Base-by-base conservation (phyloP, 768 basidiomycete genomes). In the Dentipellis sp. region DNA sequence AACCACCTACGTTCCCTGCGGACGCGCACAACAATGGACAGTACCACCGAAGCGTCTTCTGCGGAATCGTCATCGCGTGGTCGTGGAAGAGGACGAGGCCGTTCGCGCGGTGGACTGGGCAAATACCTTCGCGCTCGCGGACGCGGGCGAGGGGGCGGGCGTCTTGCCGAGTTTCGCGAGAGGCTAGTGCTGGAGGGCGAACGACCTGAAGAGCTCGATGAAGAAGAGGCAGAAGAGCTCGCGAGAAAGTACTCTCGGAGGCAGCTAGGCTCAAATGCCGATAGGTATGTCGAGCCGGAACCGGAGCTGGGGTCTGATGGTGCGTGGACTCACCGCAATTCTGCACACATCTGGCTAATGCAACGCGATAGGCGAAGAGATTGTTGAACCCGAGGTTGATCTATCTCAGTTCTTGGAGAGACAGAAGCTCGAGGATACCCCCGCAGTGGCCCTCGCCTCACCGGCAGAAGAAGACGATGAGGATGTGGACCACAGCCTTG, bases 51-150 rank as follows among this genome's bases (percentile, higher is more conserved):
- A 45, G 42, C 10, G 4, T 4, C 57, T 3, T 56, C 52, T 4
- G n/a, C 58, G 6, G 23, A 16, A 8, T 39, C 39, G 35, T 35
- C 40, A 1, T 21, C 45, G 10, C 38, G 39, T 9, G 35, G 37
- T 22, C 59, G 55, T 34, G 63, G 68, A 9, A 75, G 81, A 3
- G 81, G 81, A 0, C 69, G 80, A 56, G 76, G 80, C 22, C 78
- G 76, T 63, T 80, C 82, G 52, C 76, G 85, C 53, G 86, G 87
- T 1, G 85, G 86, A 2, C 70, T 82, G 3, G 87, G 87, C 0
- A 90, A 89, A 69, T 86, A 84, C 63, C 74, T 89, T 17, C 81
- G 87, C 23, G 84, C 88, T 10, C 71, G 83, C 3, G 88, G 88
- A 3, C 71, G 84, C 45, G 83, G 83, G 4, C 72, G 78, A 23